Evolutionary conservation across 768 basidiomycete species (phyloP).

Genomic region (Sutorius australiensis): DNA sequence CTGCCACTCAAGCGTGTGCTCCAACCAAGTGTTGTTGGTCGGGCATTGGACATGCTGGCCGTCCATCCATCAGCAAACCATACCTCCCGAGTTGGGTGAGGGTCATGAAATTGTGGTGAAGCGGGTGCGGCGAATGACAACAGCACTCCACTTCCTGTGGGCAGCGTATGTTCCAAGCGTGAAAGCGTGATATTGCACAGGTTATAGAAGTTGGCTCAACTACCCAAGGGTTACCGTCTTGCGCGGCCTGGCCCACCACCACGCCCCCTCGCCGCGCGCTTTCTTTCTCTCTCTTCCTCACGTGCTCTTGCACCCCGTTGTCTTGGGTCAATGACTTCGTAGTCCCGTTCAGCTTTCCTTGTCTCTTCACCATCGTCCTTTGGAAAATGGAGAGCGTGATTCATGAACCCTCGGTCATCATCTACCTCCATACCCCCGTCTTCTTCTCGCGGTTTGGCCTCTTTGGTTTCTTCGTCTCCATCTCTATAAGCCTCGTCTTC

Average conservation of each 20-base stretch:
- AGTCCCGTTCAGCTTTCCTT: constrained; percentile 75
- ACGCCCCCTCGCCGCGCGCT: constrained; percentile 30
- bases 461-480: constrained; percentile 2
- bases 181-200: background rate
- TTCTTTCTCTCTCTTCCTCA: constrained; percentile 75
- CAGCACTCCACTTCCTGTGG: background rate
- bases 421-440: constrained; percentile 71
- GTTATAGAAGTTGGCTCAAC: background rate
- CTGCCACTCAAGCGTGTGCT: background rate
- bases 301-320: constrained; percentile 66
- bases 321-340: constrained; percentile 86
- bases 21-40: background rate
- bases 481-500: constrained; percentile 13
- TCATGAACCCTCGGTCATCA: constrained; percentile 70
- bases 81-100: background rate
- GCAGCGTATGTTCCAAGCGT: background rate
- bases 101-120: background rate
- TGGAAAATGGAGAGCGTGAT: constrained; percentile 68
- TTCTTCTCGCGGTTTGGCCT: constrained; percentile 31
- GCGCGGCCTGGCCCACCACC: constrained; percentile 18
- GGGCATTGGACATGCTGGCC: no score
- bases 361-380: constrained; percentile 77
- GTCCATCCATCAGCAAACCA: no score
- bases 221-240: constrained; percentile 19
- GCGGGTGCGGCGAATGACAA: background rate